These are phyloP conservation scores for Starmerella cellae DNA, from an alignment of 805 yeast genomes.

Conservation along the genomic window DNA sequence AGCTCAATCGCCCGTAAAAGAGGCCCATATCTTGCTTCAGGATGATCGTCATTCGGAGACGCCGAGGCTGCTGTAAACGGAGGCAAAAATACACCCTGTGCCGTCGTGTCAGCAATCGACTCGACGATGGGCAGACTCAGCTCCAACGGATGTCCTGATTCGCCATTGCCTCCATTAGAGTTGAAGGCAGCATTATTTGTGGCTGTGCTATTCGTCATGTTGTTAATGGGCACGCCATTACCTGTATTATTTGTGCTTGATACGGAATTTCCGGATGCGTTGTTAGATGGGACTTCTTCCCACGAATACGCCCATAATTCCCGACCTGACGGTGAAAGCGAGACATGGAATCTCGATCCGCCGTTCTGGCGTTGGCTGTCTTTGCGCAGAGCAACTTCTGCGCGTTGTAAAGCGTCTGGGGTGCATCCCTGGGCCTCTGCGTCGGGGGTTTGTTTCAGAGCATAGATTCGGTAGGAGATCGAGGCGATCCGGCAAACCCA, in stretches of 20 bases:
- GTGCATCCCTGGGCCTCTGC: neutral
- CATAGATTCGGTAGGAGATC: constrained; percentile 13
- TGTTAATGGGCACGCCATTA: neutral
- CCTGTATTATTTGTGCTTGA: neutral
- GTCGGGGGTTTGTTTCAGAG: neutral
- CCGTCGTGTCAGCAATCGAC: constrained; percentile 3
- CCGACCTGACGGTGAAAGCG: constrained; percentile 13
- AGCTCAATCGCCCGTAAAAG: constrained; percentile 17
- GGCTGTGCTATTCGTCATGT: neutral
- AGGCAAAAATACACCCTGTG: constrained; percentile 17
- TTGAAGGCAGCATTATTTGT: neutral
- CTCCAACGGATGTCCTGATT: neutral
- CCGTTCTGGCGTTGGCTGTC: neutral
- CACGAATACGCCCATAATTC: constrained; percentile 21
- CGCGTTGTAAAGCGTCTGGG: constrained; percentile 5
- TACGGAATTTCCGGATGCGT: neutral
- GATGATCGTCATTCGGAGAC: neutral
- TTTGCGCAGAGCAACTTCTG: constrained; percentile 19
- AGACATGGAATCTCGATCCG: neutral
- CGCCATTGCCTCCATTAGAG: neutral
- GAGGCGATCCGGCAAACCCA: constrained; percentile 13
- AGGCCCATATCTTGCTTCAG: constrained; percentile 12
- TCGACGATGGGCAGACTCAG: neutral
- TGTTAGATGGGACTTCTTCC: neutral
- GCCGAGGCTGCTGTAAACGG: constrained; percentile 9